phyloP scores from a whole-genome alignment of 2,329 filamentous ascomycete genomes.

The Phialophora expanda region DNA sequence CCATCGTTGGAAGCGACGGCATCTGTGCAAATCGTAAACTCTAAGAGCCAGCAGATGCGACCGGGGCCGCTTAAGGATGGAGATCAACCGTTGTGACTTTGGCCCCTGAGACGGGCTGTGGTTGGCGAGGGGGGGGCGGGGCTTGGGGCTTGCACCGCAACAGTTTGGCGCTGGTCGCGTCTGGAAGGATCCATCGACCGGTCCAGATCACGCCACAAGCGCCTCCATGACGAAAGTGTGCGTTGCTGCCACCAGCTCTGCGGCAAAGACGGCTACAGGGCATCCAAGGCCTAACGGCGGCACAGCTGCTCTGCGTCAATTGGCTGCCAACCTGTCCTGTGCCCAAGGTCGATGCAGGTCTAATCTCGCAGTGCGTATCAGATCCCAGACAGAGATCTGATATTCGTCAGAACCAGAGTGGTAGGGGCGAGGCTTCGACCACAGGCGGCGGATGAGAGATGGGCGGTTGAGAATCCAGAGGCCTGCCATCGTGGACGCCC shows the following conservation, averaged over 20 bases:
- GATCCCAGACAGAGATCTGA: neutral
- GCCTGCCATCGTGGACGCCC: neutral
- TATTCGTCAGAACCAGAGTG: neutral
- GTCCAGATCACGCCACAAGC: constrained; percentile 16
- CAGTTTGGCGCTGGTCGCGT: constrained; percentile 13
- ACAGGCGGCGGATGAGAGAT: neutral
- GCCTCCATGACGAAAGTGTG: neutral
- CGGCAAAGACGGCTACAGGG: neutral
- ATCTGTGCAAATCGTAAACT: neutral
- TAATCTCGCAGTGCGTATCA: neutral
- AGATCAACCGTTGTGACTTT: constrained; percentile 21
- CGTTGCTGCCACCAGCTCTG: too few relatives aligned
- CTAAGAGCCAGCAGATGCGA: constrained; percentile 8
- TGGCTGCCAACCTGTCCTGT: neutral
- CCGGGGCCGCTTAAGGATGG: constrained; percentile 15
- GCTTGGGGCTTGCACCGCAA: neutral
- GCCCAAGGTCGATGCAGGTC: neutral
- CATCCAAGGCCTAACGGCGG: neutral
- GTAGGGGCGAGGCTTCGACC: neutral
- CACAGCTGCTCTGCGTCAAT: neutral
- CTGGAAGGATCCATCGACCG: constrained; percentile 21
- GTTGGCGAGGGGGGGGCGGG: neutral
- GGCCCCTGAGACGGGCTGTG: neutral
- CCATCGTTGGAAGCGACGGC: neutral
- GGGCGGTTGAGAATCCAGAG: neutral